Conservation (phyloP, 148 eudicot species). For the Fagopyrum homotropicum region DNA sequence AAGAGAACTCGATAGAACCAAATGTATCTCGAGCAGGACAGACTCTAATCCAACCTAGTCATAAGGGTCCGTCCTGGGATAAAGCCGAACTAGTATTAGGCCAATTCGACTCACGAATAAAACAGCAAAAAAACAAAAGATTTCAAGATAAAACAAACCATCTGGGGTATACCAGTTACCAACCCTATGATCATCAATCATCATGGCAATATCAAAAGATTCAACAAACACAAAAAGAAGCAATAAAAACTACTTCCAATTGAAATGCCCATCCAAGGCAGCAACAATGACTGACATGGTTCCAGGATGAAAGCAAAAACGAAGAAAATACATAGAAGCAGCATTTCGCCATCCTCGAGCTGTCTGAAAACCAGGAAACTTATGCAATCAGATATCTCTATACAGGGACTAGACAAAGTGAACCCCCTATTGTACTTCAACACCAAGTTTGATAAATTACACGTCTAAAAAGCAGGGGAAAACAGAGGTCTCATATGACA, state of each 20-base stretch:
- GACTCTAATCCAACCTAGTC: no score
- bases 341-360: not conserved
- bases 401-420: constrained; percentile 4
- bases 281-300: not conserved
- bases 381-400: constrained; percentile 1
- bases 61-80: no score
- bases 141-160: no score
- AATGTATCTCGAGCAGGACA: no score
- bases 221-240: not conserved
- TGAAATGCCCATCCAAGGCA: not conserved
- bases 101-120: no score
- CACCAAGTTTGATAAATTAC: not conserved
- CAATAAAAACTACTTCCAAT: not conserved
- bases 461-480: not conserved
- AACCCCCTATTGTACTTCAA: not conserved
- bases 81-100: no score
- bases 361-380: not conserved
- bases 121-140: no score
- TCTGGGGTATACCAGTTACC: no score
- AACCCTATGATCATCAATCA: no score
- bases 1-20: no score
- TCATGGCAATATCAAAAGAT: no score
- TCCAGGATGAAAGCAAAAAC: not conserved
- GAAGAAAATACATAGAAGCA: not conserved
- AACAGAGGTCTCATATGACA: not conserved